Conservation (phyloP, 768 basidiomycete genomes). For the Kwoniella botswanensis region DNA sequence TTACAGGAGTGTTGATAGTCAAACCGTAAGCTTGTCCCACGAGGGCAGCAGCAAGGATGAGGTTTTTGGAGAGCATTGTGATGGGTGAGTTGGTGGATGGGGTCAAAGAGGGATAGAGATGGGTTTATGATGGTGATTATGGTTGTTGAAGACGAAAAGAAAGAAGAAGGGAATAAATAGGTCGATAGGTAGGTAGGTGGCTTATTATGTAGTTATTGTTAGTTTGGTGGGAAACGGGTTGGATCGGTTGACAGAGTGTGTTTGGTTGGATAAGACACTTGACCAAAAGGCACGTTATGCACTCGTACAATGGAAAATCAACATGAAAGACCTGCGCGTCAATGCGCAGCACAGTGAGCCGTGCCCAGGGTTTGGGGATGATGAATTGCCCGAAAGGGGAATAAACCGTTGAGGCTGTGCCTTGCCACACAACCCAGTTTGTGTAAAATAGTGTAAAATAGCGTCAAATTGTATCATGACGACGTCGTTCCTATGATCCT, state of each 20-base stretch:
- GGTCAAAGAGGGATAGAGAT: constrained; percentile 4
- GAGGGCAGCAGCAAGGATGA: constrained; percentile 35
- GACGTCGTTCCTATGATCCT: constrained; percentile 15
- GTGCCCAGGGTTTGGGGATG: not conserved
- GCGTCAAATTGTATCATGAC: not conserved
- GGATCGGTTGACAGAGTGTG: not conserved
- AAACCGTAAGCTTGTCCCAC: constrained; percentile 50
- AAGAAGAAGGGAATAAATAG: constrained; percentile 8
- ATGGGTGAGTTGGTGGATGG: constrained; percentile 8
- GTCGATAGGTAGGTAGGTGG: constrained; percentile 9
- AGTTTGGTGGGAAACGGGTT: not conserved
- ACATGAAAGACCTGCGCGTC: constrained; percentile 7
- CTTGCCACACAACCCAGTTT: not conserved
- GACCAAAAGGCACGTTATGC: not conserved
- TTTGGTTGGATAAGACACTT: too few species aligned
- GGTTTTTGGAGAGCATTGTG: constrained; percentile 45
- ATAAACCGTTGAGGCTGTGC: constrained; percentile 14
- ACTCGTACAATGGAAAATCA: not conserved
- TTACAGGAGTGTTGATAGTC: constrained; percentile 54
- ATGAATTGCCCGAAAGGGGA: not conserved
- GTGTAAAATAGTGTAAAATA: not conserved
- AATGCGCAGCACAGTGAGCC: not conserved
- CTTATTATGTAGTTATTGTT: constrained; percentile 1
- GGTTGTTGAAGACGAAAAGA: constrained; percentile 13
- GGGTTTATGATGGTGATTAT: constrained; percentile 3